Base-by-base conservation (phyloP, 2,329 filamentous ascomycete species). In the Scytalidium sp. region DNA sequence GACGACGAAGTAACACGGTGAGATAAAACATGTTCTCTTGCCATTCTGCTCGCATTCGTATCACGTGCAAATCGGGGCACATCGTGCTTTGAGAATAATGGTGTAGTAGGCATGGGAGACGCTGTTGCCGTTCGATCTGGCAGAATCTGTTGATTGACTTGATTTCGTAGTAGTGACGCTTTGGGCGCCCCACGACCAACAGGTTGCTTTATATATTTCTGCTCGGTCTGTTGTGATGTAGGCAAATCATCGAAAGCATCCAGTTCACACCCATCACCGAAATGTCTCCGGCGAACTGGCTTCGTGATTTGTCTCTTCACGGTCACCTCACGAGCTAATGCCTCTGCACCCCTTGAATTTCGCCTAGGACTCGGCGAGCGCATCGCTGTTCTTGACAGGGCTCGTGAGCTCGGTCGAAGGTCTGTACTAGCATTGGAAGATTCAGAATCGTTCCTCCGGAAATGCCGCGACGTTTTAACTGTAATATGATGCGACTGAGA, bases 171-270 rank as follows among this genome's bases (percentile, higher is more conserved):
- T 39, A 74, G 71, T 21, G 60, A 58, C 29, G 81, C 79, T 67
- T 86, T 90, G 21, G 87, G 82, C 41, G 79, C 81, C 19, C 86
- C 84, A 47, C 81, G 79, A 43, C 80, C 83, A 36, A 86, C 75
- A 3, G 94, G 92, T 60, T 88, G 84, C 67, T 92, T 95, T 54
- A 91, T 76, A 63, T 83, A 99, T 60, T 83, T 88, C 54, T 84
- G 90, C 69, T 99, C 94, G 13, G 83, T 80, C 52, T 87, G 83
- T 11, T 80, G 83, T 15, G 92, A 97, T 0, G 92, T 97, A 1
- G 93, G 93, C 49, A 99, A 74, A 68, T 99, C 94, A 65, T 99
- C 94, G 65, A 99, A 97, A 2, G 81, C 84, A 59, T 97, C 93
- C 27, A 99, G 77, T 68, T 99, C 94, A 52, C 87, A 88, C 15